phyloP scores from a whole-genome alignment of 164 flowering plant genomes.

The Litsea cubeba region DNA sequence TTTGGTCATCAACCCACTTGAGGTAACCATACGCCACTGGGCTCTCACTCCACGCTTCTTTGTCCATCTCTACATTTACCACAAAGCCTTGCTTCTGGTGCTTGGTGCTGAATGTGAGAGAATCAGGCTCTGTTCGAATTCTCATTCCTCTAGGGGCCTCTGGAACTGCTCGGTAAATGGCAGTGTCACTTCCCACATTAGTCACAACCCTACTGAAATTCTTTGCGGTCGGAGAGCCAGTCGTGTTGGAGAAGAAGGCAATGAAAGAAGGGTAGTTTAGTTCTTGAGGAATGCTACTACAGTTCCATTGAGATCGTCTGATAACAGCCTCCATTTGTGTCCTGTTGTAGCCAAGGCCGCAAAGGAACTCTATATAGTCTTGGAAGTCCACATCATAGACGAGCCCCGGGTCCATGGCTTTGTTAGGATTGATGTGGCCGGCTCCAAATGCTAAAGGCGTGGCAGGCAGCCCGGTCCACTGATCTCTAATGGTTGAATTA shows the following conservation, averaged over 20 bases:
- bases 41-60: constrained; percentile 3
- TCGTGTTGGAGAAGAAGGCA: constrained; percentile 16
- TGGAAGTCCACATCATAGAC: constrained; percentile 27
- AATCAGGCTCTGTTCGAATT: constrained; percentile 18
- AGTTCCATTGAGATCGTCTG: not conserved
- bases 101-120: constrained; percentile 7
- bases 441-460: constrained; percentile 24
- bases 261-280: constrained; percentile 29
- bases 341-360: constrained; percentile 35
- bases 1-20: constrained; percentile 23
- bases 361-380: constrained; percentile 37
- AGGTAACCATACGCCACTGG: constrained; percentile 18
- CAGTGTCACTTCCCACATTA: constrained; percentile 16
- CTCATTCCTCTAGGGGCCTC: constrained; percentile 26
- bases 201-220: constrained; percentile 27
- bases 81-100: constrained; percentile 6
- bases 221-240: constrained; percentile 9
- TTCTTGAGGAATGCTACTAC: not conserved
- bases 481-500: constrained; percentile 6
- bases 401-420: constrained; percentile 33
- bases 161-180: constrained; percentile 17
- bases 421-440: constrained; percentile 18
- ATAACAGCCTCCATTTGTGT: constrained; percentile 22
- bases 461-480: constrained; percentile 5
- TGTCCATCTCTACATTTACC: constrained; percentile 19